These are phyloP conservation scores for Pseudocercospora pini-densiflorae DNA, from an alignment of 2,329 filamentous ascomycete genomes.

Conservation along the genomic window DNA sequence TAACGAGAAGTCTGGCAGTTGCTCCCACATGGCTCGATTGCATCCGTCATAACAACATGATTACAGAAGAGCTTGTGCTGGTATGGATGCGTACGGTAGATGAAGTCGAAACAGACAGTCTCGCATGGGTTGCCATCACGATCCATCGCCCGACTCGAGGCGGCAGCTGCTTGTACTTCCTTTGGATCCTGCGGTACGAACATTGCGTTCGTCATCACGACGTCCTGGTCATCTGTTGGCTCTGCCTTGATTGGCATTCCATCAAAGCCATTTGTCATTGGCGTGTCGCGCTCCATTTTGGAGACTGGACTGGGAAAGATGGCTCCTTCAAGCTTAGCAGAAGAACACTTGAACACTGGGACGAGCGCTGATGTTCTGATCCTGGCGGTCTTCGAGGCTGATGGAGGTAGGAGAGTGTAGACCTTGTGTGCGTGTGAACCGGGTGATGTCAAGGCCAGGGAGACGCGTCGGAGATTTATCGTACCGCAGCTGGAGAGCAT, in stretches of 20 bases:
- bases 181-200: too few species aligned
- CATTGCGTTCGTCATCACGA: too few species aligned
- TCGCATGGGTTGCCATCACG: too few species aligned
- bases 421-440: neutral
- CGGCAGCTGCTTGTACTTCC: too few species aligned
- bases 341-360: neutral
- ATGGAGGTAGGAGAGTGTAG: neutral
- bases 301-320: neutral
- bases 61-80: slow-evolving; percentile 2
- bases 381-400: neutral
- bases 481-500: neutral
- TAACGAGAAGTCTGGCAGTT: neutral
- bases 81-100: too few species aligned
- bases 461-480: neutral
- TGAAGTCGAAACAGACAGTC: too few species aligned
- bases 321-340: neutral
- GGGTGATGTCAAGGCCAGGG: neutral
- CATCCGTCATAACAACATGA: slow-evolving; percentile 10
- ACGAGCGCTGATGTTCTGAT: neutral
- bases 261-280: too few species aligned
- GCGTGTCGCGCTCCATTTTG: too few species aligned
- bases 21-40: slow-evolving; percentile 14
- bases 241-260: too few species aligned
- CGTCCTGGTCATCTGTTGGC: too few species aligned
- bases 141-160: too few species aligned